Base-by-base conservation (phyloP, 352 stramenopile genomes). In the Phytophthora macrochlamydospora region DNA sequence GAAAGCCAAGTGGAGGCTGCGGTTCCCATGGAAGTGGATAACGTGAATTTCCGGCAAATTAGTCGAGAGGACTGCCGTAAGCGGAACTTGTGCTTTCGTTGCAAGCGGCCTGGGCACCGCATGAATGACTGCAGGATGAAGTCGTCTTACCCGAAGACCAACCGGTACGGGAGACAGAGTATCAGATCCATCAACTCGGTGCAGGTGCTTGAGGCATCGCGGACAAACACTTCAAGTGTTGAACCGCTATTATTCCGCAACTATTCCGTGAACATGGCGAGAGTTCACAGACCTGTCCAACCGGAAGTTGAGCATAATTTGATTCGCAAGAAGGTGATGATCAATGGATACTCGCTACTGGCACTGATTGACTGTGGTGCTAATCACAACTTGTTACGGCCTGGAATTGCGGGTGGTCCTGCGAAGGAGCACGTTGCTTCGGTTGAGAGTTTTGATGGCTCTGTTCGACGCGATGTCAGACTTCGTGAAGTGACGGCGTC, bases 401-500 rank as follows among this genome's bases (percentile, higher is more conserved):
- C 35, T 11, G 9, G 35, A 6, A 40, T 40, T 11, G 35, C 9
- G 35, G 35, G 9, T 40, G 35, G 35, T 11, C 35, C 35, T 6
- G 45, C 11, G 12, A 7, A 24, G 45, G 2, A 32, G 45, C 24
- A 33, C 14, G 45, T 51, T 13, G 45, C 45, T 51, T 49, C 13
- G 43, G 13, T 49, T 7, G 43, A 49, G 43, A 29, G 35, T 11
- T 29, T 49, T 49, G 43, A 29, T 14, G 43, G 45, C n/a, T 11
- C 11, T 24, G 45, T 40, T 40, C 35, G 35, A 11, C 35, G 35
- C 35, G 35, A 40, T 40, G 35, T 40, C 6, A 11, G 9, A 11
- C 9, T 40, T 6, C 35, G 35, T 11, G 58, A 65, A 11, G 58
- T 65, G 4, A 24, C 57, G 4, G 31, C 37, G 1, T 37, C 52